These are phyloP conservation scores for Spinellus fusiger DNA, from an alignment of 192 early-diverging fungal species.

Conservation along the genomic window DNA sequence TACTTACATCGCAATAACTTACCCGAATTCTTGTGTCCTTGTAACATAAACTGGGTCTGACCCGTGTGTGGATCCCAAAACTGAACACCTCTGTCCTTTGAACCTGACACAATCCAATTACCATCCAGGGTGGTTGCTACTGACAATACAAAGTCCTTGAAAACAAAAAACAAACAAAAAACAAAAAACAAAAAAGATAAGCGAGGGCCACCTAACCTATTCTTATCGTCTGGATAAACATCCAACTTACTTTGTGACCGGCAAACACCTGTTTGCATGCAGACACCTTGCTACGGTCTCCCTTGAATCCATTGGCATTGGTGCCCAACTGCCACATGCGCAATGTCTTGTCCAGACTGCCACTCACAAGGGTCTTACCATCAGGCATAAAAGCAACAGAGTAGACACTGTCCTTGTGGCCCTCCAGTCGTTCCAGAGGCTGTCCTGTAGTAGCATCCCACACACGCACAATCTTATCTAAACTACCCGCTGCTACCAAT, in stretches of 20 bases:
- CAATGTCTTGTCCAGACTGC: slow-evolving; percentile 88
- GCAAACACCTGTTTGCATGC: slow-evolving; percentile 43
- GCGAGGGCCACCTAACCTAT: not conserved
- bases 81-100: slow-evolving; percentile 89
- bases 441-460: slow-evolving; percentile 82
- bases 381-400: slow-evolving; percentile 94
- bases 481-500: slow-evolving; percentile 83
- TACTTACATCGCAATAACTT: slow-evolving; percentile 3
- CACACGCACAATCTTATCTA: slow-evolving; percentile 91
- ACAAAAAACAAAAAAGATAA: not conserved
- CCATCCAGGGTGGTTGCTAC: slow-evolving; percentile 81
- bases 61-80: slow-evolving; percentile 85
- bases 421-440: slow-evolving; percentile 85
- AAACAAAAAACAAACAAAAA: not conserved
- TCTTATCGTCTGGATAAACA: not conserved
- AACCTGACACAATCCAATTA: slow-evolving; percentile 88
- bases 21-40: slow-evolving; percentile 97
- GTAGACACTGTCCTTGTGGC: slow-evolving; percentile 96
- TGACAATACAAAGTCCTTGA: slow-evolving; percentile 91
- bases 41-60: slow-evolving; percentile 76
- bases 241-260: slow-evolving; percentile 43
- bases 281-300: slow-evolving; percentile 24
- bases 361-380: slow-evolving; percentile 86
- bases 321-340: slow-evolving; percentile 84
- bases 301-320: slow-evolving; percentile 8